Conservation (phyloP, 208 protist species). For the Strigomonas culicis region DNA sequence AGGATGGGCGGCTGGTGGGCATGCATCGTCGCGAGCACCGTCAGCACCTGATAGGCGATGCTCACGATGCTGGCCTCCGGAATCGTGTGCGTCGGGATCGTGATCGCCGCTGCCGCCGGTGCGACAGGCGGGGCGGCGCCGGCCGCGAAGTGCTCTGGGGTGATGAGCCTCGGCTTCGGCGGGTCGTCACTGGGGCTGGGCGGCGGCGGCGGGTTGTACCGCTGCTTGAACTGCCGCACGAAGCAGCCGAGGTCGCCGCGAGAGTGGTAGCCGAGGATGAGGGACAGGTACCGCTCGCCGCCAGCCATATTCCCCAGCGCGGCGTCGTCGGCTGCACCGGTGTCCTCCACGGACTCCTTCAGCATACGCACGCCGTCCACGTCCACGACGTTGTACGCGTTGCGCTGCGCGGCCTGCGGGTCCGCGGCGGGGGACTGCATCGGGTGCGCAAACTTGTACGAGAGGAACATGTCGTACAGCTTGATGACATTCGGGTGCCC, state of each 20-base stretch:
- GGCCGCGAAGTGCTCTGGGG: no score
- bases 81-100: no score
- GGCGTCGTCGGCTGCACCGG: no score
- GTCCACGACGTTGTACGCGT: no score
- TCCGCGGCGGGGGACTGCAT: no score
- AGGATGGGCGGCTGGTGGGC: slow-evolving; percentile 35
- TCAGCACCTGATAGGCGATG: slow-evolving; percentile 51
- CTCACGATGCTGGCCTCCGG: slow-evolving; percentile 43
- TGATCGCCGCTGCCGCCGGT: no score
- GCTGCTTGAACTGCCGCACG: slow-evolving; percentile 22
- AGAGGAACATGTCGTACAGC: slow-evolving; percentile 83
- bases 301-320: no score
- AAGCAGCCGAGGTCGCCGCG: slow-evolving; percentile 49
- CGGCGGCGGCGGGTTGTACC: not conserved
- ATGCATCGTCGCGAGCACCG: slow-evolving; percentile 54
- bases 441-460: slow-evolving; percentile 39
- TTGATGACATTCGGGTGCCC: slow-evolving; percentile 73
- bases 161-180: slow-evolving; percentile 29
- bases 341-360: no score
- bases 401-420: no score
- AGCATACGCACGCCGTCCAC: no score
- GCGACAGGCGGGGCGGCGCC: no score
- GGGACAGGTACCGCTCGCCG: slow-evolving; percentile 51
- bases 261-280: slow-evolving; percentile 62
- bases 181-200: slow-evolving; percentile 6